Evolutionary conservation across 1,284 basidiomycete genomes (phyloP).

Genomic region (Ceratorhiza oryzae-sativae): DNA sequence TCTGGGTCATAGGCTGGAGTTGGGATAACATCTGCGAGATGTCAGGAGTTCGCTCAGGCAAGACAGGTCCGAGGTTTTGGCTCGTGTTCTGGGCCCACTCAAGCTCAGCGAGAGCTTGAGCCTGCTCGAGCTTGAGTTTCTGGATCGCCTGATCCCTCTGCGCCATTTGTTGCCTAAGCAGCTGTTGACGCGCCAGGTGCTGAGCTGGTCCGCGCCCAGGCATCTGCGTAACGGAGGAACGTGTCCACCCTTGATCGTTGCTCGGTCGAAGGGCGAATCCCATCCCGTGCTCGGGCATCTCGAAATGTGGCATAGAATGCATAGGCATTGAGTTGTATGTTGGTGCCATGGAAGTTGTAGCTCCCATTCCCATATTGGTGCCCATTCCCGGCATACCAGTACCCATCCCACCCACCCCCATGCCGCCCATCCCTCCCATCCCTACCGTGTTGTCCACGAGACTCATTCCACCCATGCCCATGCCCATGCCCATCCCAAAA

Average conservation of each 20-base stretch:
- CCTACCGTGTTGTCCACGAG: neutral
- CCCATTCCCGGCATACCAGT: neutral
- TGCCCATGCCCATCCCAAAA: neutral
- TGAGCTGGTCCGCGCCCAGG: neutral
- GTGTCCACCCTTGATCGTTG: neutral
- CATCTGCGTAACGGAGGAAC: neutral
- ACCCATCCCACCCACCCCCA: neutral
- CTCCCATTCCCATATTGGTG: neutral
- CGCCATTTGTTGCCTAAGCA: neutral
- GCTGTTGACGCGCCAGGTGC: neutral
- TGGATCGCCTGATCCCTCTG: constrained; percentile 5
- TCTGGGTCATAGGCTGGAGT: neutral
- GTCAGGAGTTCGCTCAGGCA: neutral
- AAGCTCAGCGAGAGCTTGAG: neutral
- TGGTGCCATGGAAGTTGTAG: neutral
- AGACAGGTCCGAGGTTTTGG: neutral
- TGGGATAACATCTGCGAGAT: neutral
- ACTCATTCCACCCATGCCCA: neutral
- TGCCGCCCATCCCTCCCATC: neutral
- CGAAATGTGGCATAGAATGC: neutral
- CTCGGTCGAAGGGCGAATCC: neutral
- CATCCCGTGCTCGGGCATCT: neutral
- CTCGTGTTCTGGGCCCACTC: neutral
- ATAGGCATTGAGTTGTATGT: neutral
- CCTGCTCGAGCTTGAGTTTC: constrained; percentile 9